Percentiles rank a stretch among this genome's conserved stretches.
These are phyloP conservation scores for Echium plantagineum DNA, from an alignment of 257 asterid genomes.

Conservation along the genomic window DNA sequence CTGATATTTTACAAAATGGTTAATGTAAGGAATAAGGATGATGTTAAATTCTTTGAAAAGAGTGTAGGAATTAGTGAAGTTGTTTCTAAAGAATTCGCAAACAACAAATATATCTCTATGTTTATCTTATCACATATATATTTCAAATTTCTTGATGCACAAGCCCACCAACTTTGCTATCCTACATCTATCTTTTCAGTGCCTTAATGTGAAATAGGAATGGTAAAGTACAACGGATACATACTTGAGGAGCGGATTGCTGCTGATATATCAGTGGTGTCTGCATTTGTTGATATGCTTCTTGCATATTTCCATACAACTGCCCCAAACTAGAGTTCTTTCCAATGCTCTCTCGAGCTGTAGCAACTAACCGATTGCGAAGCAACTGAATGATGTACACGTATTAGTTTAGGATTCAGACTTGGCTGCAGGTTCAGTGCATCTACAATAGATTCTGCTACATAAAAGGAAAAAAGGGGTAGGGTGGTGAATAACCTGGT, in stretches of 20 bases:
- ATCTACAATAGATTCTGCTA: not conserved
- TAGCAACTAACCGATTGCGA: conserved; percentile 50
- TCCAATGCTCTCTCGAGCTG: conserved; percentile 62
- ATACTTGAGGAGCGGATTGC: conserved; percentile 24
- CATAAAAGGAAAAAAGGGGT: not conserved
- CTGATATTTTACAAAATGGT: conserved; percentile 18
- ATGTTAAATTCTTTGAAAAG: not conserved
- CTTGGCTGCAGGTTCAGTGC: not conserved
- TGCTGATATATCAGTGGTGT: conserved; percentile 74
- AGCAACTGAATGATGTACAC: conserved; percentile 40
- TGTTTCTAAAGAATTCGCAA: too few species aligned
- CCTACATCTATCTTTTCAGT: too few species aligned
- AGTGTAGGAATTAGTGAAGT: too few species aligned
- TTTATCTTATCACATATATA: too few species aligned
- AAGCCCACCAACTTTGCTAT: too few species aligned
- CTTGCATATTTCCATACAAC: conserved; percentile 79
- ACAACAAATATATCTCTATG: too few species aligned
- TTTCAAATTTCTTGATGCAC: too few species aligned
- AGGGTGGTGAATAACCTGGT: conserved; percentile 38
- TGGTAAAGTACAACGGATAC: not conserved
- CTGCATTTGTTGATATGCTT: conserved; percentile 79
- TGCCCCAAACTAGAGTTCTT: conserved; percentile 68
- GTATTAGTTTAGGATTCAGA: not conserved
- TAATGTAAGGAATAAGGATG: not conserved
- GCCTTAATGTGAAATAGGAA: too few species aligned